Base-by-base conservation (phyloP, 2,329 filamentous ascomycete species). In the Colletotrichum phormii region DNA sequence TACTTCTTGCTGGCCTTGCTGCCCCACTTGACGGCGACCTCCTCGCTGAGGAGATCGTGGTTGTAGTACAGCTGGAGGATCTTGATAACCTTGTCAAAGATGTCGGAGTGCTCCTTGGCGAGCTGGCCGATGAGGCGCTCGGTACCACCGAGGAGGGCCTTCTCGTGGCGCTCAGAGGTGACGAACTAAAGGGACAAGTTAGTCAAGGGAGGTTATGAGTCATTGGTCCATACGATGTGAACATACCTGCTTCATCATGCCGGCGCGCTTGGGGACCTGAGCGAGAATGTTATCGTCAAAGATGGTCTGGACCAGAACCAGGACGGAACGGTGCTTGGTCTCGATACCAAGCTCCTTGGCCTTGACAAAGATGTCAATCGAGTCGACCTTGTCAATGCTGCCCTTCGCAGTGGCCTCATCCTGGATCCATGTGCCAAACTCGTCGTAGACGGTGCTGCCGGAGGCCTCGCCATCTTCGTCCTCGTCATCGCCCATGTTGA, bases 1-100 rank as follows among this genome's bases (percentile, higher is more conserved):
- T 98, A 98, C 88, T 98, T 98, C 92, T 97, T 98, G 90, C 95
- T 98, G 72, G 96, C 95, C 89, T 97, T 98, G 81, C 90, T 89
- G 76, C 95, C 96, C 96, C 97, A 99, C 78, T 93, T 92, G 84
- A 92, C 94, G 81, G 97, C 91, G 18, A 95, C 90, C 75, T 98
- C 95, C 86, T 99, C 97, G 64, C 89, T 91, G 78, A 98, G 87
- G 67, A 99, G 89, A 77, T 99, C 97, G 79, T 95, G 89, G 84
- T 98, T 91, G 85, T 98, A 99, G 86, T 96, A 93, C 79, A 93
- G 89, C 83, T 97, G 90, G 75, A 99, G 89, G 78, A 99, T 94
- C 83, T 94, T 95, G 76, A 95, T 93, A 74, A 98, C 89, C 81
- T 94, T 86, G 86, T 80, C 90, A 83, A 82, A 90, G 79, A 98